These are phyloP conservation scores for Breviolum minutum DNA, from an alignment of 73 alveolate species.

Conservation along the genomic window DNA sequence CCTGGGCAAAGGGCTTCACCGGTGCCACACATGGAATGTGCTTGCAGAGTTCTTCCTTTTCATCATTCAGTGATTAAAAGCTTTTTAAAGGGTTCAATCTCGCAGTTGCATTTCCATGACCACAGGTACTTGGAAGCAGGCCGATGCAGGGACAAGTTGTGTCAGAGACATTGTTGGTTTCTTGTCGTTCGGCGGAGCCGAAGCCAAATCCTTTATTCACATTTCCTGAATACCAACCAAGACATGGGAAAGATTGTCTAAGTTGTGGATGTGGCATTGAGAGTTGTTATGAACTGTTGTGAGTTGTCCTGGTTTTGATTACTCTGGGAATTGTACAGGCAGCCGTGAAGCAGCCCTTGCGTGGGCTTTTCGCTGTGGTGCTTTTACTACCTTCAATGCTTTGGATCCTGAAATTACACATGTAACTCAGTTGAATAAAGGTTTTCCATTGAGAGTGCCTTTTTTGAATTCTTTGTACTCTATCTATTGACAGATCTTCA, in stretches of 20 bases:
- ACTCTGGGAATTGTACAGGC: neutral
- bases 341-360: slow-evolving; percentile 37
- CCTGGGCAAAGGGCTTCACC: neutral
- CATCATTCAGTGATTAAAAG: neutral
- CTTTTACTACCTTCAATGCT: slow-evolving; percentile 45
- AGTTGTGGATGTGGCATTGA: no score
- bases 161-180: no score
- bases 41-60: neutral
- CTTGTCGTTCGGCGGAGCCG: no score
- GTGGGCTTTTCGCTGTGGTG: slow-evolving; percentile 83
- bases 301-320: no score
- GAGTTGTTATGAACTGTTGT: no score
- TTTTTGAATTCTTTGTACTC: neutral
- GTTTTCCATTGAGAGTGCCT: neutral
- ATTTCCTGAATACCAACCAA: no score
- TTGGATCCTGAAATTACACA: slow-evolving; percentile 38
- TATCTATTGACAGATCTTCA: neutral
- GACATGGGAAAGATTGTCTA: no score
- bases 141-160: no score
- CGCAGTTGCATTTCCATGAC: no score
- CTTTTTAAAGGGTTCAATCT: neutral
- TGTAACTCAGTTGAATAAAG: neutral
- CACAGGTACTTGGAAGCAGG: slow-evolving; percentile 39
- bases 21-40: neutral
- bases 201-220: no score